These are phyloP conservation scores for Camellia oleifera DNA, from an alignment of 179 eudicot species.

Conservation along the genomic window DNA sequence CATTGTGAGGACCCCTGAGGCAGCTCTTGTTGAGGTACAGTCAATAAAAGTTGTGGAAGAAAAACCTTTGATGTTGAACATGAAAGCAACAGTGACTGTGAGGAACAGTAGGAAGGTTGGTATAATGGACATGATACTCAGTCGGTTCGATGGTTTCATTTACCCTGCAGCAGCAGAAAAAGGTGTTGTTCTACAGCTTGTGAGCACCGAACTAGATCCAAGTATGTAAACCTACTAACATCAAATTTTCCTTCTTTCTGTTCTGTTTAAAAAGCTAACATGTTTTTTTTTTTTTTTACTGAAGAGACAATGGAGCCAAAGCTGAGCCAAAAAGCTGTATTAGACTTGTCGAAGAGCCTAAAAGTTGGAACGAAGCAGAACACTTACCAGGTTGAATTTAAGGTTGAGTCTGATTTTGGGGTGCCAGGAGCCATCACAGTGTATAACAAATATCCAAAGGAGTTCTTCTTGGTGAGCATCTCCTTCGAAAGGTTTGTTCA, in stretches of 20 bases:
- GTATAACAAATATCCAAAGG: slow-evolving; percentile 64
- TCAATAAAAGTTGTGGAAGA: too few species aligned
- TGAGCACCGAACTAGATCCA: not conserved
- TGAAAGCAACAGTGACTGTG: not conserved
- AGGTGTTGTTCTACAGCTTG: not conserved
- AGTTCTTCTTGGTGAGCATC: slow-evolving; percentile 64
- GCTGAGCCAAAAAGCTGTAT: slow-evolving; percentile 53
- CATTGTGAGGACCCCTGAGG: too few species aligned
- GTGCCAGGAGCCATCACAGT: slow-evolving; percentile 67
- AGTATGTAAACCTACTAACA: not conserved
- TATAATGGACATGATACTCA: not conserved
- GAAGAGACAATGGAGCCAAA: slow-evolving; percentile 41
- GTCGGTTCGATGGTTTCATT: not conserved
- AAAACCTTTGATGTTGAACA: too few species aligned
- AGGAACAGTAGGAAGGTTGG: not conserved
- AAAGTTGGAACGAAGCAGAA: slow-evolving; percentile 59
- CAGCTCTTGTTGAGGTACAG: too few species aligned
- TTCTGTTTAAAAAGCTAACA: too few species aligned
- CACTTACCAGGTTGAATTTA: slow-evolving; percentile 62
- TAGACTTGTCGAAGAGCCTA: slow-evolving; percentile 78
- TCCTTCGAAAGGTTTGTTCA: slow-evolving; percentile 74
- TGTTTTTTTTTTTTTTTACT: not conserved
- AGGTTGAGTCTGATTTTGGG: slow-evolving; percentile 67
- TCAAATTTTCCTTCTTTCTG: too few species aligned
- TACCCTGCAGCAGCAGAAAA: not conserved